phyloP scores from a whole-genome alignment of 257 asterid species.

The Perilla frutescens region DNA sequence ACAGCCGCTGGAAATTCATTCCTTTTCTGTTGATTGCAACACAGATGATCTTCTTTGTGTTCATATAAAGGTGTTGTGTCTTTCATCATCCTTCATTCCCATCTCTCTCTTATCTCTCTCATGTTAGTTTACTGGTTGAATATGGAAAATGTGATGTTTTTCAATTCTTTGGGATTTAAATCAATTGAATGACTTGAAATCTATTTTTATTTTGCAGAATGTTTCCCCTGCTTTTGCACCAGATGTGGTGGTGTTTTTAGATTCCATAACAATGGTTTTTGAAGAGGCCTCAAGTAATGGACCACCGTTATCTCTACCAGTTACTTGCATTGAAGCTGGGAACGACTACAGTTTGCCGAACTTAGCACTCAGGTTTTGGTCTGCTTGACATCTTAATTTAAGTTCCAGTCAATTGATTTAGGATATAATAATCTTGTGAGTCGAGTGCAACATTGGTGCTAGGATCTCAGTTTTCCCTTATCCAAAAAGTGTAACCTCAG shows the following conservation, averaged over 20 bases:
- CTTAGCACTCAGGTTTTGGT: constrained; percentile 77
- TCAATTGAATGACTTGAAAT: background rate
- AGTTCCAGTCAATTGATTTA: background rate
- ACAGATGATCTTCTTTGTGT: constrained; percentile 90
- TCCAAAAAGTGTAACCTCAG: too few species aligned
- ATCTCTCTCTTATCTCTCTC: background rate
- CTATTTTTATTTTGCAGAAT: constrained; percentile 61
- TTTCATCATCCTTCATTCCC: constrained; percentile 2
- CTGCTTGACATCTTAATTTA: constrained; percentile 6
- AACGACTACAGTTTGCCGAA: constrained; percentile 73
- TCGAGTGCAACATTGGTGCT: too few species aligned
- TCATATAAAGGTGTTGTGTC: constrained; percentile 69
- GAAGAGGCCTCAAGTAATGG: constrained; percentile 84
- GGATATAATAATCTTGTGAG: too few species aligned
- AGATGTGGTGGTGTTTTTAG: constrained; percentile 75
- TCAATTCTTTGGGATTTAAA: constrained; percentile 9
- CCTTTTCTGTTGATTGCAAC: constrained; percentile 80
- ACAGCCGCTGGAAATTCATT: constrained; percentile 82
- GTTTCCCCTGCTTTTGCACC: constrained; percentile 75
- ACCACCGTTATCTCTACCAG: constrained; percentile 66
- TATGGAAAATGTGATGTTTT: constrained; percentile 22
- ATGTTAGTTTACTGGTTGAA: constrained; percentile 10
- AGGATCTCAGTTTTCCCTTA: too few species aligned
- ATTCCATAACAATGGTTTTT: constrained; percentile 78
- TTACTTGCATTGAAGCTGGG: constrained; percentile 92